phyloP scores from a whole-genome alignment of 2,329 filamentous ascomycete species.

The Apiospora arundinis region DNA sequence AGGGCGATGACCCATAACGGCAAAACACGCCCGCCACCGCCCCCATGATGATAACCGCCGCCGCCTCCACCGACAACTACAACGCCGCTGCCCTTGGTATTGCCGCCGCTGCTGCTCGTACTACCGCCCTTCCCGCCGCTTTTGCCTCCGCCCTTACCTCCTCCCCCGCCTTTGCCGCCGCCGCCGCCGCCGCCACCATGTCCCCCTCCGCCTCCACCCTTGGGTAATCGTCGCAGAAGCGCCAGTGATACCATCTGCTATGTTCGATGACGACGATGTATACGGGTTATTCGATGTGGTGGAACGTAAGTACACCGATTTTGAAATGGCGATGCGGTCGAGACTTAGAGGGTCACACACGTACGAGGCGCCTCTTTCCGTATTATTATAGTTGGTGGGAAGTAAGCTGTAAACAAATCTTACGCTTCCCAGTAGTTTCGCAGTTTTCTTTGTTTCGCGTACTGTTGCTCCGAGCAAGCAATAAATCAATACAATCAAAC shows the following conservation, averaged over 20 bases:
- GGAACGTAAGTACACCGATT: not conserved
- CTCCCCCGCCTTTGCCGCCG: not conserved
- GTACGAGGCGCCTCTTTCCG: not conserved
- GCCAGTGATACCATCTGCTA: not conserved
- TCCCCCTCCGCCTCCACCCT: constrained; percentile 7
- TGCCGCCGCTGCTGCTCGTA: not conserved
- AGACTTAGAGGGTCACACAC: not conserved
- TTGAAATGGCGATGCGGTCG: not conserved
- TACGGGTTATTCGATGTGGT: not conserved
- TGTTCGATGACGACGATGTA: not conserved
- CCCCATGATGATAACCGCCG: not conserved
- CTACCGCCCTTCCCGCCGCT: constrained; percentile 5
- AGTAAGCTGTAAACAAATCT: not conserved
- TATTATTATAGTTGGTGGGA: not conserved
- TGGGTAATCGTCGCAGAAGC: constrained; percentile 18
- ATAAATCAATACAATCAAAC: not conserved
- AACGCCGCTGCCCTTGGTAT: not conserved
- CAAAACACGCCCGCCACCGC: constrained; percentile 3
- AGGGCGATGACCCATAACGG: constrained; percentile 23
- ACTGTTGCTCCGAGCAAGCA: not conserved
- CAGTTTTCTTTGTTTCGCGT: not conserved
- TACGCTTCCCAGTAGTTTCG: not conserved
- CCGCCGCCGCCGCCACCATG: not conserved
- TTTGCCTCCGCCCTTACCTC: not conserved
- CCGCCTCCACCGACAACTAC: not conserved